phyloP scores from a whole-genome alignment of 2,329 filamentous ascomycete species.

The Chaetomium sp. region DNA sequence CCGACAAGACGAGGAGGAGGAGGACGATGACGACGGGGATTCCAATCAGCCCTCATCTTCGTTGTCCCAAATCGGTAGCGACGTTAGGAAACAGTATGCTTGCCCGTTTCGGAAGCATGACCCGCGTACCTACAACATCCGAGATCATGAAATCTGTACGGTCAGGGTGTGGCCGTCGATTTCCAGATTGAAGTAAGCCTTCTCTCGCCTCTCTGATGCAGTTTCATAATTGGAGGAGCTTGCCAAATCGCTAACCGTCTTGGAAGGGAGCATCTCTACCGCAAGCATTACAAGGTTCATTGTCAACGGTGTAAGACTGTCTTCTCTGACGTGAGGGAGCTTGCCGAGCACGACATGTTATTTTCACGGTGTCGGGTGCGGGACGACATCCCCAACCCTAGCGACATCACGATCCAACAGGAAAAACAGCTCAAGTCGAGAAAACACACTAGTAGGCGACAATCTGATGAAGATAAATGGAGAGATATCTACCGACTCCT shows the following conservation, averaged over 20 bases:
- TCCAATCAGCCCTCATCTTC: conserved; percentile 11
- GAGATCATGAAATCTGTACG: conserved; percentile 20
- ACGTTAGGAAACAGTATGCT: conserved; percentile 16
- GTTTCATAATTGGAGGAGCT: no score
- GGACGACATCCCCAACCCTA: conserved; percentile 5
- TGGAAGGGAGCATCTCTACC: conserved; percentile 22
- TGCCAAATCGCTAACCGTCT: background rate
- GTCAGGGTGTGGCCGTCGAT: conserved; percentile 20
- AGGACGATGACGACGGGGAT: conserved; percentile 20
- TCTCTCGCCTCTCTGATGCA: no score
- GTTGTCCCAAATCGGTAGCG: conserved; percentile 11
- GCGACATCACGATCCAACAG: conserved; percentile 19
- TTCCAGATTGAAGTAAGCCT: conserved; percentile 20
- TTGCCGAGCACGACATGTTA: conserved; percentile 19
- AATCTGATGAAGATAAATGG: conserved; percentile 23
- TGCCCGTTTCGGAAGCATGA: conserved; percentile 24
- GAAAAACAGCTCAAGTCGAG: conserved; percentile 22
- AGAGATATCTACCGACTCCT: conserved; percentile 22
- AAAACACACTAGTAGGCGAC: conserved; percentile 16
- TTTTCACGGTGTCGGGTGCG: conserved; percentile 15
- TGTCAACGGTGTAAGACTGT: conserved; percentile 22
- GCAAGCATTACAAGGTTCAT: conserved; percentile 21
- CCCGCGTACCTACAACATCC: conserved; percentile 19
- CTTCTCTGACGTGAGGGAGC: conserved; percentile 14
- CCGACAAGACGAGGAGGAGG: conserved; percentile 15